phyloP scores from a whole-genome alignment of 2,329 filamentous ascomycete genomes.

The Alternaria gansuensis region DNA sequence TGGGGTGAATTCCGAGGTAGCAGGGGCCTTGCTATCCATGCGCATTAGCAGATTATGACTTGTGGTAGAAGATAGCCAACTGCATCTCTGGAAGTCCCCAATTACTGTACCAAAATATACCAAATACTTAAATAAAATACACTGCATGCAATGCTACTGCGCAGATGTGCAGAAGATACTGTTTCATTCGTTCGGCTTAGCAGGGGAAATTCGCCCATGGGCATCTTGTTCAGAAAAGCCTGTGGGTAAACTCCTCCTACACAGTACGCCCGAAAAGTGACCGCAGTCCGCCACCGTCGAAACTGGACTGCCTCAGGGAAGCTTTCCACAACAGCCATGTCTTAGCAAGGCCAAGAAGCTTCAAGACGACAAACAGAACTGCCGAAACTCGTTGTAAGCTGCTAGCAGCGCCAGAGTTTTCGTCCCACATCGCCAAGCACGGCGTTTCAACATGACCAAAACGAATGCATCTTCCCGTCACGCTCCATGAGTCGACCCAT shows the following conservation, averaged over 20 bases:
- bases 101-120: neutral
- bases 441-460: slow-evolving; percentile 27
- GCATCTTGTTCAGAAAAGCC: slow-evolving; percentile 14
- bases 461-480: slow-evolving; percentile 29
- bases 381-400: slow-evolving; percentile 19
- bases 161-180: neutral
- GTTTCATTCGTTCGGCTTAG: slow-evolving; percentile 2
- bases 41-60: neutral
- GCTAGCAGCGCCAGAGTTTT: slow-evolving; percentile 10
- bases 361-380: slow-evolving; percentile 16
- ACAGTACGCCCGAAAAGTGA: slow-evolving; percentile 15
- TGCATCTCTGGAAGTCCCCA: neutral
- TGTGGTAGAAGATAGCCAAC: neutral
- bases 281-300: neutral
- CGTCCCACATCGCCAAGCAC: slow-evolving; percentile 34
- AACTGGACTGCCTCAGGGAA: neutral
- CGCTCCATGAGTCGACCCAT: slow-evolving; percentile 33
- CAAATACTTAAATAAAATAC: neutral
- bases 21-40: neutral
- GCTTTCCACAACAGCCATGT: neutral
- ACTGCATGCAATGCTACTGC: neutral
- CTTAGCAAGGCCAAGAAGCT: neutral
- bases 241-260: slow-evolving; percentile 20
- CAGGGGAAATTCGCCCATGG: slow-evolving; percentile 9
- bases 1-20: slow-evolving; percentile 2